phyloP scores from a whole-genome alignment of 176 grass and related monocot species.

The Juncus effusus region DNA sequence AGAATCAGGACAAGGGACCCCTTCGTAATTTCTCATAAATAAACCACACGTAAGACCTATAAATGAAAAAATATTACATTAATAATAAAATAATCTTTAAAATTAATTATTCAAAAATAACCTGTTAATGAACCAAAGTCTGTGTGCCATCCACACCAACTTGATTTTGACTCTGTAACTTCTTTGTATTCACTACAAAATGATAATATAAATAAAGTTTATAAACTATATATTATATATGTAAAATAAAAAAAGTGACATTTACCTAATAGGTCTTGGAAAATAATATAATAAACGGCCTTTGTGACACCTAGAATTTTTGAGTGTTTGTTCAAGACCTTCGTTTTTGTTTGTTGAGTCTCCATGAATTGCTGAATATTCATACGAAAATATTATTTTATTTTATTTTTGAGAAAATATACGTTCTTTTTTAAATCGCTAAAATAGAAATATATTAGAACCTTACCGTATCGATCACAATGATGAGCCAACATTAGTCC shows the following conservation, averaged over 20 bases:
- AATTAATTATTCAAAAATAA: conserved; percentile 20
- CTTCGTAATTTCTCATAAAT: conserved; percentile 64
- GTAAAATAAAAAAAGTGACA: not conserved
- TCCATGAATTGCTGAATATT: conserved; percentile 41
- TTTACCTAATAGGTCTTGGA: conserved; percentile 61
- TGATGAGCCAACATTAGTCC: conserved; percentile 89
- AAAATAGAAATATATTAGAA: conserved; percentile 21
- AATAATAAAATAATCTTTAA: not conserved
- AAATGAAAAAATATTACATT: conserved; percentile 21
- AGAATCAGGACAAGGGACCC: conserved; percentile 83
- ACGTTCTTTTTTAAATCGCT: conserved; percentile 15
- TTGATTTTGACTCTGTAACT: conserved; percentile 52
- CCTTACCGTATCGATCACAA: conserved; percentile 81
- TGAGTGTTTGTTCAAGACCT: conserved; percentile 69
- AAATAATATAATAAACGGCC: conserved; percentile 89
- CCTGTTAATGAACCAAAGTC: conserved; percentile 92
- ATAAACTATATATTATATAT: not conserved
- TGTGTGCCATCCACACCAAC: conserved; percentile 97
- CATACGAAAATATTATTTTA: not conserved
- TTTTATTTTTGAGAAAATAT: too few relatives aligned
- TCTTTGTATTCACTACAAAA: conserved; percentile 45
- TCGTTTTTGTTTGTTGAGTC: conserved; percentile 35
- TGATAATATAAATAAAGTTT: not conserved
- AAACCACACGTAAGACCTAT: conserved; percentile 84
- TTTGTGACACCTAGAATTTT: conserved; percentile 87